Conservation (phyloP, 2,329 filamentous ascomycete species). For the Cladosporium sp. region DNA sequence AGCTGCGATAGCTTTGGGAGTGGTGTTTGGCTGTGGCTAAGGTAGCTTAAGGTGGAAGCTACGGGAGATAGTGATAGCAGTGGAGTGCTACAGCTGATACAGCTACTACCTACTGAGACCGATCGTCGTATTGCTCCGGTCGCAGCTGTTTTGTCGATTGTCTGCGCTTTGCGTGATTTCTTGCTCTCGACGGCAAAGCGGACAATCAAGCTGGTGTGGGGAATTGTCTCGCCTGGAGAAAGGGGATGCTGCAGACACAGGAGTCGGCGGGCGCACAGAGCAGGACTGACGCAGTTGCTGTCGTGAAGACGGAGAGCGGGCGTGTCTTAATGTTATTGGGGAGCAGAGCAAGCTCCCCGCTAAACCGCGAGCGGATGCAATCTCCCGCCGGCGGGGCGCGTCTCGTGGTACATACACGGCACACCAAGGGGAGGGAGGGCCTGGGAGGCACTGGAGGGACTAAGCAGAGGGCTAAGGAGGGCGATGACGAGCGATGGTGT, state of each 20-base stretch:
- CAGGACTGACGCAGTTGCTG: constrained; percentile 6
- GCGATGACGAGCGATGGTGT: constrained; percentile 5
- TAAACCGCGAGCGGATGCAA: neutral
- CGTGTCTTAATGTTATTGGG: constrained; percentile 9
- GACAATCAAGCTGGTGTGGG: constrained; percentile 3
- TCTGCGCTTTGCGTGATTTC: too few relatives aligned
- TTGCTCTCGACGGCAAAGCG: too few relatives aligned
- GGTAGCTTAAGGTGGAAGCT: too few relatives aligned
- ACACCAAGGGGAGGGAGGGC: neutral
- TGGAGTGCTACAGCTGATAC: too few relatives aligned
- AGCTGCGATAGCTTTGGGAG: too few relatives aligned
- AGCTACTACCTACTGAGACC: too few relatives aligned
- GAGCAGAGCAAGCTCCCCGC: constrained; percentile 1
- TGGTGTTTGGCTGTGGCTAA: too few relatives aligned
- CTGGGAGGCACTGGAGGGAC: too few relatives aligned
- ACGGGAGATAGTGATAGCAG: too few relatives aligned
- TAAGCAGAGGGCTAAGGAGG: too few relatives aligned
- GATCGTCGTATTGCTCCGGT: too few relatives aligned
- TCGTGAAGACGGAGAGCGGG: constrained; percentile 8
- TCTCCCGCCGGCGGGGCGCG: constrained; percentile 4
- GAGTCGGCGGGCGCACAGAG: neutral
- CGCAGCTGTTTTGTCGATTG: too few relatives aligned
- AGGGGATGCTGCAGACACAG: constrained; percentile 8
- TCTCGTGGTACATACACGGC: constrained; percentile 8
- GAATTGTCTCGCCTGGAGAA: constrained; percentile 4